Evolutionary conservation across 768 basidiomycete genomes (phyloP).

Genomic region (Paxillus rubicundulus): DNA sequence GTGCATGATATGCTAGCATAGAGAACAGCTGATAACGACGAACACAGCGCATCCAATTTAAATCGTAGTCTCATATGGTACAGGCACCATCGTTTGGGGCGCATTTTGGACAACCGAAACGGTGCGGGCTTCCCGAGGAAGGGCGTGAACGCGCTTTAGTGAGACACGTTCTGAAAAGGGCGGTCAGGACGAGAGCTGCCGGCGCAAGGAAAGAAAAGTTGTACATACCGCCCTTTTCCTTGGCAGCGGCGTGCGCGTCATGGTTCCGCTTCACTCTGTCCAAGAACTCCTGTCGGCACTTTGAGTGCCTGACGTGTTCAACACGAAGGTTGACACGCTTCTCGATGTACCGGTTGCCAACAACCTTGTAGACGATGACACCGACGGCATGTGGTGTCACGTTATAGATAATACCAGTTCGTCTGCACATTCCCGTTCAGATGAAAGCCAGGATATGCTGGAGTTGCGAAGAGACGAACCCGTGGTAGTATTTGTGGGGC

Average conservation of each 20-base stretch:
- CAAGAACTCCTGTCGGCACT: slow-evolving; percentile 96
- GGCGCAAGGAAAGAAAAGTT: neutral
- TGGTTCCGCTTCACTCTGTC: slow-evolving; percentile 94
- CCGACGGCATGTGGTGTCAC: slow-evolving; percentile 93
- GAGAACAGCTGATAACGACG: slow-evolving; percentile 6
- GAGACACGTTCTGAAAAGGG: slow-evolving; percentile 62
- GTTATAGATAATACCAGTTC: slow-evolving; percentile 98
- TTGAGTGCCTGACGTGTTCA: slow-evolving; percentile 95
- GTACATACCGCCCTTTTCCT: slow-evolving; percentile 80
- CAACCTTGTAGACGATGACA: slow-evolving; percentile 96
- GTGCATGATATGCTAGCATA: slow-evolving; percentile 16
- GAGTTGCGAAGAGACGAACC: slow-evolving; percentile 50
- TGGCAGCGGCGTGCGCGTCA: slow-evolving; percentile 76
- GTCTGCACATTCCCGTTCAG: slow-evolving; percentile 45
- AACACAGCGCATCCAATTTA: slow-evolving; percentile 43
- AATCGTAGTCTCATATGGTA: slow-evolving; percentile 96
- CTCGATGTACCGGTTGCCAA: slow-evolving; percentile 98
- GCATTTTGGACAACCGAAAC: slow-evolving; percentile 73
- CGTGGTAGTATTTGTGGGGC: slow-evolving; percentile 99
- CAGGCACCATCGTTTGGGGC: slow-evolving; percentile 90
- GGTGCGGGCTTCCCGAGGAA: slow-evolving; percentile 75
- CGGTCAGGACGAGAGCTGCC: neutral
- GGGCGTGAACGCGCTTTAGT: slow-evolving; percentile 82
- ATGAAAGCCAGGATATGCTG: neutral
- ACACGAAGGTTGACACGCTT: slow-evolving; percentile 98